A percentile compares a stretch with the other conserved stretches of the same genome.
These are phyloP conservation scores for Solidago caesia DNA, from an alignment of 129 eudicot genomes.

Conservation along the genomic window DNA sequence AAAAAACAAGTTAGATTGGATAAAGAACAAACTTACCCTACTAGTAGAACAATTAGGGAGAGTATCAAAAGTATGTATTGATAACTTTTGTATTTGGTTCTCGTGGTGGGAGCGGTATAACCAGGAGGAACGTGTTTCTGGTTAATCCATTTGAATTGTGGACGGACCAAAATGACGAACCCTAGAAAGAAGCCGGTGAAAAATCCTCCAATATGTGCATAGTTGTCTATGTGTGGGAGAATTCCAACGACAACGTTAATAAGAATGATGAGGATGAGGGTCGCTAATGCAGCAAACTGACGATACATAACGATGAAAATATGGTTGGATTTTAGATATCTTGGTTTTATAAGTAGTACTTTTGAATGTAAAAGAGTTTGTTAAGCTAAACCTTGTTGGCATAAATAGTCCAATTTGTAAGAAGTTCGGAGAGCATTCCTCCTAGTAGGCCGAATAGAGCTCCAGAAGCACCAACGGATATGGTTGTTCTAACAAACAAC, in stretches of 20 bases:
- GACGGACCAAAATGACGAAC: constrained; percentile 58
- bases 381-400: constrained; percentile 49
- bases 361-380: background rate
- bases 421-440: constrained; percentile 25
- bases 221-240: constrained; percentile 87
- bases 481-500: constrained; percentile 48
- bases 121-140: constrained; percentile 48
- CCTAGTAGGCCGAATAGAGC: constrained; percentile 85
- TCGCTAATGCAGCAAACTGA: constrained; percentile 48
- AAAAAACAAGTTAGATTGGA: background rate
- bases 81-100: constrained; percentile 67
- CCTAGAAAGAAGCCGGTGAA: constrained; percentile 76
- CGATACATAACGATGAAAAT: background rate
- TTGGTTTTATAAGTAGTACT: background rate
- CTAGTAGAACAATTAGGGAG: constrained; percentile 33
- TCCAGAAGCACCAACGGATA: constrained; percentile 90
- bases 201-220: constrained; percentile 89
- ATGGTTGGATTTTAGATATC: background rate
- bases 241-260: constrained; percentile 72
- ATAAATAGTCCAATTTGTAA: constrained; percentile 75
- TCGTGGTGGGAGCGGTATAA: constrained; percentile 25
- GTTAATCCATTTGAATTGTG: constrained; percentile 66
- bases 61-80: constrained; percentile 47
- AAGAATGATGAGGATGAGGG: constrained; percentile 49
- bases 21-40: constrained; percentile 38